Conservation (phyloP, 768 basidiomycete genomes). For the Macrolepiota dolichaula region DNA sequence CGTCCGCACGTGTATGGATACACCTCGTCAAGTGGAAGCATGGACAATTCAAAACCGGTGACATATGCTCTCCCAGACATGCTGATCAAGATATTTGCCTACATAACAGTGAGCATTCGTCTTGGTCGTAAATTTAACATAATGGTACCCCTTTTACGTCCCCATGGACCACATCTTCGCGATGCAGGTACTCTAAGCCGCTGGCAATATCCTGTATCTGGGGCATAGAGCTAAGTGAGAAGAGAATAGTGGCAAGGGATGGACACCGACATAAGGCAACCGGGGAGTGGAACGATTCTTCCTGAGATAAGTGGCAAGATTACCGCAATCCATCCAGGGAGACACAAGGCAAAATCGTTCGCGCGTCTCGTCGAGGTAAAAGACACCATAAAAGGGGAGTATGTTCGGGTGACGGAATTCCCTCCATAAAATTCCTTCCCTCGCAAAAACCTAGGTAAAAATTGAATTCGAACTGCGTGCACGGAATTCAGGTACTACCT, state of each 20-base stretch:
- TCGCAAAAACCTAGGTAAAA: neutral
- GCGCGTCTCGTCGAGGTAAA: neutral
- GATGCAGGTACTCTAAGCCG: neutral
- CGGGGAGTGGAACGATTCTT: neutral
- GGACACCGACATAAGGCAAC: neutral
- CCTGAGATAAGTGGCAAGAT: neutral
- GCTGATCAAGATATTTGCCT: neutral
- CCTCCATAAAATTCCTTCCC: constrained; percentile 5
- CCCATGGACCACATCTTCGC: neutral
- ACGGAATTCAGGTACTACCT: too few relatives aligned
- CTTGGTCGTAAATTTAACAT: too few relatives aligned
- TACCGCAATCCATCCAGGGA: neutral
- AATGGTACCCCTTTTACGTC: constrained; percentile 1
- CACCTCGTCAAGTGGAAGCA: neutral
- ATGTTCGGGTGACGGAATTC: constrained; percentile 2
- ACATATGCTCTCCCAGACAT: neutral
- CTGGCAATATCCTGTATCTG: neutral
- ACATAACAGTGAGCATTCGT: neutral
- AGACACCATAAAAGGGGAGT: constrained; percentile 4
- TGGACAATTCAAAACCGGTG: neutral
- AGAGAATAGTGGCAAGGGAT: neutral
- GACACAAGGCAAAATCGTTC: neutral
- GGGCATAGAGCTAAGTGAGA: neutral
- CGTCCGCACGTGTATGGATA: neutral
- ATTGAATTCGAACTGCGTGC: too few relatives aligned